phyloP scores from a whole-genome alignment of 352 stramenopile species.

The Phytophthora podocarpi region DNA sequence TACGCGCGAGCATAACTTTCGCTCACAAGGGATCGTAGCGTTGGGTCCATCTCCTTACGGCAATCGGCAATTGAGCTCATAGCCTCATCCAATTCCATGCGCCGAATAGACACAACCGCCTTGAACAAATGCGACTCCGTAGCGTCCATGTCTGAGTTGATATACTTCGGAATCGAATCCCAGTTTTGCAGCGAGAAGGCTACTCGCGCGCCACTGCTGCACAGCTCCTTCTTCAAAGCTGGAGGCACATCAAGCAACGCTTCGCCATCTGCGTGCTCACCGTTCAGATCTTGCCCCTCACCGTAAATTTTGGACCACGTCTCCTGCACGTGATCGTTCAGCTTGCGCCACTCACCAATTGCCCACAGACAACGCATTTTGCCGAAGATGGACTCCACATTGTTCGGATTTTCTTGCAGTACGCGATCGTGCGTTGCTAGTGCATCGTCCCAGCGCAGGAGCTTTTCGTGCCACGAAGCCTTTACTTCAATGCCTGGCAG shows the following conservation, averaged over 20 bases:
- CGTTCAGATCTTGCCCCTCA: conserved; percentile 46
- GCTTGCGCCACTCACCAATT: conserved; percentile 96
- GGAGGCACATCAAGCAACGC: conserved; percentile 77
- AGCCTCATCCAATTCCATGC: conserved; percentile 93
- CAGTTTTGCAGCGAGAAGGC: conserved; percentile 87
- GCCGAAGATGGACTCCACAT: conserved; percentile 97
- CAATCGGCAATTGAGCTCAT: conserved; percentile 93
- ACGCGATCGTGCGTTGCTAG: conserved; percentile 94
- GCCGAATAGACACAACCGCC: conserved; percentile 94
- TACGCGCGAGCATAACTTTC: conserved; percentile 98
- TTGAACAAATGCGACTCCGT: conserved; percentile 86
- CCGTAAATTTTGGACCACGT: conserved; percentile 89
- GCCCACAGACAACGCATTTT: conserved; percentile 99
- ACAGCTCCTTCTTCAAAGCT: conserved; percentile 85
- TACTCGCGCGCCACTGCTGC: conserved; percentile 79
- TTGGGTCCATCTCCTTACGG: conserved; percentile 95
- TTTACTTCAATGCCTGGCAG: conserved; percentile 87
- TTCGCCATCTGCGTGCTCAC: conserved; percentile 49
- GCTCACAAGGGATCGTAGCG: conserved; percentile 96
- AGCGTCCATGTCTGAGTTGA: conserved; percentile 89
- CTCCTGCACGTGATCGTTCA: conserved; percentile 93
- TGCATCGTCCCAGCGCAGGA: conserved; percentile 98
- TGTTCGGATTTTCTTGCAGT: conserved; percentile 62
- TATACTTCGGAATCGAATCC: conserved; percentile 84
- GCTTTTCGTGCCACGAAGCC: conserved; percentile 98